Evolutionary conservation across 2,329 filamentous ascomycete species (phyloP), one percentile per base, ranked within the genome.

Genomic region (Blastomyces emzantsi): DNA sequence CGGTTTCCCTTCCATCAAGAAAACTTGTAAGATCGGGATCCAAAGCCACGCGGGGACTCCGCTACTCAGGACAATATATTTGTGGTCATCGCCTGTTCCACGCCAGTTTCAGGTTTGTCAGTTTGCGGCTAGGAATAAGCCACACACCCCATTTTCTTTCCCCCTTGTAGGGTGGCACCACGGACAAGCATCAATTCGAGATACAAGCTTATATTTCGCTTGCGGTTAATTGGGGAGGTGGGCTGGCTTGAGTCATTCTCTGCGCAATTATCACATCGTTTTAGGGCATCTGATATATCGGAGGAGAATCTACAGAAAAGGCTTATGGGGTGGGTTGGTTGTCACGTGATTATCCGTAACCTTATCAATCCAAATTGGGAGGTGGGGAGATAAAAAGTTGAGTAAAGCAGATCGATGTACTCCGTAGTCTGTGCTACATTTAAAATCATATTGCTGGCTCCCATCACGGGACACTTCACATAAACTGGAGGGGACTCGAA

Each of bases 21-120:
- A 6, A 43, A 11, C 19, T 17, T 47, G 22, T 4, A 51, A 25
- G 15, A 22, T 33, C 39, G 11, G n/a, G n/a, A 47, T 30, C 17
- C 22, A 22, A 39, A 60, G 25, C 25, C 49, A 28, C 22, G 49
- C 49, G 0, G 22, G 39, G 33, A 60, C 2, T 58, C 11, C 13
- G 11, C 22, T 43, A n/a, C 22, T 11, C n/a, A 33, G 22, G 25
- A 49, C 13, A 33, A 33, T 47, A 33, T 8, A 25, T 19, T 33
- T 8, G 22, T 4, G 22, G 11, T 60, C 4, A 41, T 28, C 49
- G 39, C 13, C 33, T 15, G 60, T 61, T 61, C 28, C 47, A 61
- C 11, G 60, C 17, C 33, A 54, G 60, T 61, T 54, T 61, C 60
- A 61, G 15, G 47, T 55, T 60, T 25, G 60, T 49, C n/a, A 11